Evolutionary conservation across 2,329 filamentous ascomycete species (phyloP).

Genomic region (Colletotrichum truncatum): DNA sequence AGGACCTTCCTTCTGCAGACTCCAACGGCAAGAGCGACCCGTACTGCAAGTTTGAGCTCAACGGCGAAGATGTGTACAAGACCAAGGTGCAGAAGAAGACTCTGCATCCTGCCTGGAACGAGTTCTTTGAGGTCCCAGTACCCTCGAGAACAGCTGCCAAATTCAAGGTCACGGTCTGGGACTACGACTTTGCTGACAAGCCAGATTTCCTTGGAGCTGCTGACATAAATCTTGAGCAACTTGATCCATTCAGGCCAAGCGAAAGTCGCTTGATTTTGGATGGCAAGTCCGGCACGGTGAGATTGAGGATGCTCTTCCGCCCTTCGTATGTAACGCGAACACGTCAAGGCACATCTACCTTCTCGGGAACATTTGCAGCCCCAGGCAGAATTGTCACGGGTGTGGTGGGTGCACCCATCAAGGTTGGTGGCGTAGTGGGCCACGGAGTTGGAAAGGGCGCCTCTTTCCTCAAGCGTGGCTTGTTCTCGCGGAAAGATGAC

Average conservation of each 20-base stretch:
- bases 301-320: slow-evolving; percentile 89
- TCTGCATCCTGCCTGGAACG: slow-evolving; percentile 93
- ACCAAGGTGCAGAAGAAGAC: slow-evolving; percentile 98
- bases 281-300: slow-evolving; percentile 87
- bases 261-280: slow-evolving; percentile 81
- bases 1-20: slow-evolving; percentile 90
- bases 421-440: slow-evolving; percentile 78
- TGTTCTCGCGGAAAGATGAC: slow-evolving; percentile 77
- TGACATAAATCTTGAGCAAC: slow-evolving; percentile 76
- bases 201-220: slow-evolving; percentile 88
- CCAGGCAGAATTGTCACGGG: slow-evolving; percentile 88
- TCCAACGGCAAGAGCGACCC: slow-evolving; percentile 97
- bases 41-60: slow-evolving; percentile 93
- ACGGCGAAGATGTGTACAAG: slow-evolving; percentile 91
- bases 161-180: slow-evolving; percentile 85
- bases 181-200: slow-evolving; percentile 97
- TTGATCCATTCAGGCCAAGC: slow-evolving; percentile 86
- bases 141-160: slow-evolving; percentile 86
- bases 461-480: slow-evolving; percentile 87
- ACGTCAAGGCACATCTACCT: slow-evolving; percentile 90
- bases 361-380: slow-evolving; percentile 87
- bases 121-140: slow-evolving; percentile 87
- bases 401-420: slow-evolving; percentile 88
- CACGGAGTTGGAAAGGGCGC: slow-evolving; percentile 89
- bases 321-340: slow-evolving; percentile 89